A percentile compares a stretch with the other conserved stretches of the same genome.
Evolutionary conservation across 2,329 filamentous ascomycete genomes (phyloP).

Genomic region (Trichoderma lentiforme): DNA sequence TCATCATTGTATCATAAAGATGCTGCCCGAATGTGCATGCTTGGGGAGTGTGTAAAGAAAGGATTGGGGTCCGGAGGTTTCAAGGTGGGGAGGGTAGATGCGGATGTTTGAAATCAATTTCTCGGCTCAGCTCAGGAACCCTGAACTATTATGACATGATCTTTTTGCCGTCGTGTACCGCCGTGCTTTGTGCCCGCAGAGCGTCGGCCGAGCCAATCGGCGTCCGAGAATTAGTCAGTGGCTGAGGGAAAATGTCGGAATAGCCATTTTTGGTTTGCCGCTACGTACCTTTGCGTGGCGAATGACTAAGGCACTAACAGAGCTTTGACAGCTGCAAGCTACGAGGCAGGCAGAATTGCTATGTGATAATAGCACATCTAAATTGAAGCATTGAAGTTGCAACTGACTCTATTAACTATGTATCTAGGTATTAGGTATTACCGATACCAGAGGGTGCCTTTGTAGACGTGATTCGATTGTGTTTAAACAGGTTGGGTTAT

Average conservation of each 20-base stretch:
- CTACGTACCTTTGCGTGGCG: background rate
- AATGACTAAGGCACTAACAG: background rate
- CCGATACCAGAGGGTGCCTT: too few relatives aligned
- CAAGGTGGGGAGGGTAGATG: constrained; percentile 10
- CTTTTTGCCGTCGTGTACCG: background rate
- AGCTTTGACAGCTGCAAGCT: background rate
- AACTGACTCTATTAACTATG: background rate
- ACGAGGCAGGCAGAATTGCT: background rate
- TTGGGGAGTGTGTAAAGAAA: constrained; percentile 2
- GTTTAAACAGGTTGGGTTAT: background rate
- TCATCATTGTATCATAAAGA: constrained; percentile 40
- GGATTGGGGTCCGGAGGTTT: background rate
- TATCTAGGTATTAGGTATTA: too few relatives aligned
- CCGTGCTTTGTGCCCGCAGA: constrained; percentile 8
- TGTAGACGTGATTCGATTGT: background rate
- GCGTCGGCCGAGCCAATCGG: constrained; percentile 25
- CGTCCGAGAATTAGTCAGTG: constrained; percentile 19
- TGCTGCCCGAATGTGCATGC: constrained; percentile 4
- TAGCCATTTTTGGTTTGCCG: background rate
- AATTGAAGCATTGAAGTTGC: background rate
- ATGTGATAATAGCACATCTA: background rate
- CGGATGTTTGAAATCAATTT: constrained; percentile 15
- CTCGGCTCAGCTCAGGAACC: constrained; percentile 14
- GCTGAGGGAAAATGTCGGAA: background rate
- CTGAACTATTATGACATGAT: constrained; percentile 20